Conservation (phyloP, 208 protist species). For the Tritrichomonas musculus region DNA sequence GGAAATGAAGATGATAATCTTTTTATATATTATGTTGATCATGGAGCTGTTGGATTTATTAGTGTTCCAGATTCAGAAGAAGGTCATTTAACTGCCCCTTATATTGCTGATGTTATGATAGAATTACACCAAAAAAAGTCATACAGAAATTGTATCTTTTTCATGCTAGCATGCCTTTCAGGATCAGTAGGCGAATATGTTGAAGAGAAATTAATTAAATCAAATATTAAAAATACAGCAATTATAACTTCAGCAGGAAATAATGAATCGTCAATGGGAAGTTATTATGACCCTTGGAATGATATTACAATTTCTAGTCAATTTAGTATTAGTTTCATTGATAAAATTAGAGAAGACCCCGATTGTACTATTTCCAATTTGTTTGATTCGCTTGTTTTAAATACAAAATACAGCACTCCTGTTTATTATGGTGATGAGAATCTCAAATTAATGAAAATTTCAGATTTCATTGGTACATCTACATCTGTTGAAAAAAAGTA, state of each 20-base stretch:
- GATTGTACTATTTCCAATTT: not conserved
- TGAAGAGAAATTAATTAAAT: too few relatives aligned
- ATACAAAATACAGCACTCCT: not conserved
- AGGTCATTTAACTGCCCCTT: too few relatives aligned
- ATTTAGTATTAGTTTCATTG: not conserved
- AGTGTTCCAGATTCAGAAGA: conserved; percentile 43
- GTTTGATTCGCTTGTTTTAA: not conserved
- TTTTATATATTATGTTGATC: conserved; percentile 52
- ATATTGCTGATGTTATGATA: too few relatives aligned
- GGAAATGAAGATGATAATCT: conserved; percentile 38
- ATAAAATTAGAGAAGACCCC: not conserved
- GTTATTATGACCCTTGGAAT: not conserved
- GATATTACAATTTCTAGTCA: not conserved
- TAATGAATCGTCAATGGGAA: not conserved
- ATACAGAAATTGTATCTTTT: conserved; percentile 52
- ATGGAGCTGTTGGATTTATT: conserved; percentile 46
- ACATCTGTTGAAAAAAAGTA: too few relatives aligned
- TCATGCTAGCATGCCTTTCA: conserved; percentile 56
- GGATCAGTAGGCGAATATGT: conserved; percentile 44
- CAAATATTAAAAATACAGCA: not conserved
- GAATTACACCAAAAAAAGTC: too few relatives aligned
- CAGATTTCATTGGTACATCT: not conserved
- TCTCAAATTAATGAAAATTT: not conserved
- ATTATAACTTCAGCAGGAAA: conserved; percentile 22
- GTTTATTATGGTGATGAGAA: not conserved